Evolutionary conservation across 805 yeast species (phyloP), one percentile per base, ranked within the genome.

Genomic region (Komagataella pseudopastoris): DNA sequence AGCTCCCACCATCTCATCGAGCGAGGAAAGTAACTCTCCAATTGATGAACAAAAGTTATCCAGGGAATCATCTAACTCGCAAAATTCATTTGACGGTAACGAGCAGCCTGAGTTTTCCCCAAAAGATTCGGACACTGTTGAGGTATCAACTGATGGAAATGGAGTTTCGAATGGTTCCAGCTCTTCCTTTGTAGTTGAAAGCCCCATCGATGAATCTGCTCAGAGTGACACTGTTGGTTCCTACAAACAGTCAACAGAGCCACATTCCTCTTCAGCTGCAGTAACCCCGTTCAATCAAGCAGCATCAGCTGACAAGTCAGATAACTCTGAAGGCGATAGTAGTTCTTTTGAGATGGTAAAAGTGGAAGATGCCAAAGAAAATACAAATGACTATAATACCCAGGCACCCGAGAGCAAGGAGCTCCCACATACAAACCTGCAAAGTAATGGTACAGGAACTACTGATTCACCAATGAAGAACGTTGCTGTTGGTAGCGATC

Each of bases 381-480:
- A 36, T 48, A 16, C 23, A 20, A 12, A 17, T 20, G 46, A 44
- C 8, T 17, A 44, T 18, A 44, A 7, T 8, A 44, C 16, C 12
- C 14, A 17, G 46, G 20, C 4, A 12, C 10, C 23, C 10, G 1
- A 12, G 10, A 12, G 23, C 14, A 20, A 44, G 10, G 23, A 17
- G 46, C 16, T 17, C 10, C 8, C 46, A 5, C 23, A 17, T 5
- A 49, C n/a, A 17, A 18, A 12, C 16, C 7, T 49, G 2, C 51
- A 49, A 18, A 44, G 47, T 20, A 58, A 59, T 51, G 63, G 59
- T 50, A 56, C 39, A 30, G 39, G 8, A 30, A 10, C 39, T 30
- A 14, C 39, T 30, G 5, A 30, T 10, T 10, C 14, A 30, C 39
- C 39, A 10, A 30, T 30, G 39, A 30, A 30, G 14, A 8, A 30